Evolutionary conservation across 2,329 filamentous ascomycete genomes (phyloP).

Genomic region (Aspergillus sp.): DNA sequence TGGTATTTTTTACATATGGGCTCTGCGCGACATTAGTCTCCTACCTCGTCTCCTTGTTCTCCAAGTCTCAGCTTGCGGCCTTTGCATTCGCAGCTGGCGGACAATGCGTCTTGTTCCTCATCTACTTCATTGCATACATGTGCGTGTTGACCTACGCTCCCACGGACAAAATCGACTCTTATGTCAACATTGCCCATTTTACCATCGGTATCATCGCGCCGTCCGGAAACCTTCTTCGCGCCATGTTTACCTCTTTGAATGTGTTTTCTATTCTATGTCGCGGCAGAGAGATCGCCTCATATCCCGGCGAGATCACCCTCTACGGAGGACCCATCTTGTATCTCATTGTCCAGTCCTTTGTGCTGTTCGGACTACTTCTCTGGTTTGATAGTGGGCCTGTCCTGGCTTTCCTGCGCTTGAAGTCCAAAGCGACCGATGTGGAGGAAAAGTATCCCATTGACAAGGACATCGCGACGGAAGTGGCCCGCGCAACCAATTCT

Average conservation of each 20-base stretch:
- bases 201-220: slow-evolving; percentile 71
- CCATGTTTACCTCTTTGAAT: slow-evolving; percentile 76
- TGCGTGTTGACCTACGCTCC: slow-evolving; percentile 72
- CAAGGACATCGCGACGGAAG: slow-evolving; percentile 64
- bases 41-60: slow-evolving; percentile 79
- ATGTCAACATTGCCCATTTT: slow-evolving; percentile 70
- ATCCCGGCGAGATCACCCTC: slow-evolving; percentile 67
- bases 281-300: slow-evolving; percentile 60
- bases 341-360: slow-evolving; percentile 68
- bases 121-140: slow-evolving; percentile 71
- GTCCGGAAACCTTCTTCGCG: slow-evolving; percentile 69
- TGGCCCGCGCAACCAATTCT: slow-evolving; percentile 58
- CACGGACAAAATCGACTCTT: slow-evolving; percentile 64
- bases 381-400: slow-evolving; percentile 77
- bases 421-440: slow-evolving; percentile 43
- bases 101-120: slow-evolving; percentile 68
- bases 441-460: slow-evolving; percentile 42
- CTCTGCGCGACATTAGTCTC: slow-evolving; percentile 71
- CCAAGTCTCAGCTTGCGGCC: slow-evolving; percentile 73
- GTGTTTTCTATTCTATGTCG: slow-evolving; percentile 76
- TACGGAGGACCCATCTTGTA: slow-evolving; percentile 87
- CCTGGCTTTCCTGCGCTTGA: slow-evolving; percentile 51
- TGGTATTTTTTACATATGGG: slow-evolving; percentile 78
- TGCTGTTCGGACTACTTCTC: slow-evolving; percentile 70
- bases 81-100: slow-evolving; percentile 79